Evolutionary conservation across 1,139 yeast genomes (phyloP), one percentile per base, ranked within the genome.

Genomic region (Pichia sp.): DNA sequence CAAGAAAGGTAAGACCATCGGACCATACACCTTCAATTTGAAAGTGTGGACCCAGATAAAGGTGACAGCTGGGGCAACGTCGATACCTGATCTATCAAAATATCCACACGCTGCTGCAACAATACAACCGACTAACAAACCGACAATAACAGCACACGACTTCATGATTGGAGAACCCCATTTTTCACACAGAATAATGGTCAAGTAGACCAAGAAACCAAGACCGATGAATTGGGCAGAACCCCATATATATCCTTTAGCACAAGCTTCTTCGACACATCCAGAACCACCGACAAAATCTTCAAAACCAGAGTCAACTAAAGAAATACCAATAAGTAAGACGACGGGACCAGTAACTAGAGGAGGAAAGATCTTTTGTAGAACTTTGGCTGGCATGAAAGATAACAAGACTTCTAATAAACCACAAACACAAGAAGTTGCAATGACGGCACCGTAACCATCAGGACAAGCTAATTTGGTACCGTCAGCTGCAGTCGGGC

Each of bases 131-230:
- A 86, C 79, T 43, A 87, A 66, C 50, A 87, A 71, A 42, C 96
- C 96, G 38, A 81, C 66, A 53, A 87, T 84, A 41, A 87, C 95
- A 1, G 95, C 92, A 71, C 95, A 85, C 7, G 95, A 84, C 62
- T 84, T 85, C 94, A 87, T 84, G 55, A 87, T 83, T 47, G 96
- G 96, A n/a, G 95, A 78, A 32, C 97, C 97, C 73, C 85, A 87
- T 59, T 79, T 79, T 64, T 88, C 96, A 53, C 84, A 75, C 35
- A 85, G 50, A 46, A 87, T 72, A 55, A 88, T 86, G 8, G 86
- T 68, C 32, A 79, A 71, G 57, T 77, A 85, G 10, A 87, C 96
- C 36, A 82, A 67, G 70, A 88, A 86, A 2, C 96, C 96, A 31
- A 87, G 71, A 39, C 96, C 97, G 52, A 88, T 66, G 58, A 81